These are phyloP conservation scores for Pseudogymnoascus sp. DNA, from an alignment of 2,329 filamentous ascomycete species.

Conservation along the genomic window DNA sequence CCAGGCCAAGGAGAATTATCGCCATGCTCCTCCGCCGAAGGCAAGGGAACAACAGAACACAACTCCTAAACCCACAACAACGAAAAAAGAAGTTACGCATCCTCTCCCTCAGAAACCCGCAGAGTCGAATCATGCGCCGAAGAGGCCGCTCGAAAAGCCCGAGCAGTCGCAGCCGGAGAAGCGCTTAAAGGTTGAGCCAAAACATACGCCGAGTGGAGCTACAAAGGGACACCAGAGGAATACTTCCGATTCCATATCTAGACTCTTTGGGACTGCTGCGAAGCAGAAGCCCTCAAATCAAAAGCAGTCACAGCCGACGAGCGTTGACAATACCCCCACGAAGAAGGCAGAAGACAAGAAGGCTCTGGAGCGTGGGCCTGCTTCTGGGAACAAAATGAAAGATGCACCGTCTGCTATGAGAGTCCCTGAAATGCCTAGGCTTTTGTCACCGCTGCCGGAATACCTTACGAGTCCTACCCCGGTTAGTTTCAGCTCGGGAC, in stretches of 20 bases:
- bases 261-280: not conserved
- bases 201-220: not conserved
- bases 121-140: constrained; percentile 16
- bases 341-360: not conserved
- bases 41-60: constrained; percentile 14
- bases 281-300: not conserved
- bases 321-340: not conserved
- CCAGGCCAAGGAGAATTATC: not conserved
- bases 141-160: constrained; percentile 24
- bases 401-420: not conserved
- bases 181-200: constrained; percentile 23
- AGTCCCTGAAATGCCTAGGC: not conserved
- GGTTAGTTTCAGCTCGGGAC: not conserved
- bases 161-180: constrained; percentile 23
- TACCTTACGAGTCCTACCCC: not conserved
- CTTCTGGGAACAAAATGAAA: not conserved
- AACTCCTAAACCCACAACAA: constrained; percentile 24
- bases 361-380: not conserved
- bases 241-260: not conserved
- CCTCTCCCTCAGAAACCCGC: not conserved
- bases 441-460: not conserved
- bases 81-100: not conserved
- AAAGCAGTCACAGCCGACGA: not conserved
- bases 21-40: constrained; percentile 12
- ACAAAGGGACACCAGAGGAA: not conserved